Base-by-base conservation (phyloP, 2,329 filamentous ascomycete genomes). In the Coniochaeta ligniaria region DNA sequence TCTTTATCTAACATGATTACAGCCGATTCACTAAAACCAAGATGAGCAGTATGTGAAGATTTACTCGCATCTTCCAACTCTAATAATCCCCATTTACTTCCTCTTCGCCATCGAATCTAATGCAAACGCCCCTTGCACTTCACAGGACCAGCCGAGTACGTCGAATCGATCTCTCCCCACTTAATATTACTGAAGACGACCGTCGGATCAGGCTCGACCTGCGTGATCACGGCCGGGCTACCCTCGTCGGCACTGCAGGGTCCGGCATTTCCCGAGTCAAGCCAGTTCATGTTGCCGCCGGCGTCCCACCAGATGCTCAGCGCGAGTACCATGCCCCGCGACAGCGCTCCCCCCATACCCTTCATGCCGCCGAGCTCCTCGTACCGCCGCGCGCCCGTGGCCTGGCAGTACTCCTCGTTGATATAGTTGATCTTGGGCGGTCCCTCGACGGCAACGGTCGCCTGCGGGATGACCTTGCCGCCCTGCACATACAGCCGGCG, bases 281-380 rank as follows among this genome's bases (percentile, higher is more conserved):
- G 74, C 83, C 83, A 86, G 50, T 78, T 76, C 83, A 86, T 85
- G 62, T 76, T 80, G 50, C 76, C 76, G 14, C 74, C 67, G 14
- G 76, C 73, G 62, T 83, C 81, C 72, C 81, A 82, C 83, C 83
- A 85, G 63, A 86, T 76, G 67, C 76, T 78, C 64, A 85, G 75
- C 14, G 77, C 75, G 28, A 83, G 72, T 1, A 83, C 81, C 81
- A 83, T 83, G 55, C 78, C 80, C 16, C 79, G 73, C 24, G 66
- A 70, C 60, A 83, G 68, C 0, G 80, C 74, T 24, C 75, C 62
- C 61, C 63, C 69, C 65, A 70, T 71, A 7, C 63, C 64, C 57
- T 62, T 47, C 35, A 64, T 66, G 7, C 67, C 72, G 36, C 69
- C 70, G 22, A 70, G 68, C n/a, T 64, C 63, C 59, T 70, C 65